phyloP scores from a whole-genome alignment of 1,284 basidiomycete species.

The Ceratobasidium sp. region DNA sequence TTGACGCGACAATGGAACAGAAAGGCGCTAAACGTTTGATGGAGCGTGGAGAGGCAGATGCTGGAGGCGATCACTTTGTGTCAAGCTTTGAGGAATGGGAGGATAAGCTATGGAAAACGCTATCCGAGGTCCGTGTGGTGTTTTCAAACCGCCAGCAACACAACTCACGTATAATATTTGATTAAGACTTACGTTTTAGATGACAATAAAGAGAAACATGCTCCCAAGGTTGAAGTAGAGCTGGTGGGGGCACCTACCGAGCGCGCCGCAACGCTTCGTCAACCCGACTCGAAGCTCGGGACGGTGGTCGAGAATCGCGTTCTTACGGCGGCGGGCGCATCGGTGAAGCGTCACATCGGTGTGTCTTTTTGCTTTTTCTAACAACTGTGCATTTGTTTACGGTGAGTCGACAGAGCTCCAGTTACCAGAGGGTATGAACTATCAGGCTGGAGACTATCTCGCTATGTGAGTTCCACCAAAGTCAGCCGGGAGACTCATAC shows the following conservation, averaged over 20 bases:
- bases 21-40: constrained; percentile 63
- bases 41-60: constrained; percentile 63
- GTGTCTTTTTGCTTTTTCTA: constrained; percentile 14
- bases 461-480: constrained; percentile 55
- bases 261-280: constrained; percentile 61
- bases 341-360: constrained; percentile 65
- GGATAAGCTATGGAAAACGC: constrained; percentile 60
- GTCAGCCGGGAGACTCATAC: constrained; percentile 61
- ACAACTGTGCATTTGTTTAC: neutral
- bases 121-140: constrained; percentile 51
- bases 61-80: constrained; percentile 63
- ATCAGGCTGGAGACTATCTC: constrained; percentile 46
- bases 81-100: constrained; percentile 66
- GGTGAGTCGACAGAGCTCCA: constrained; percentile 24
- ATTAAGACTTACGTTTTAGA: constrained; percentile 46
- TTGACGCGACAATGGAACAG: constrained; percentile 61
- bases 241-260: constrained; percentile 58
- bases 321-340: constrained; percentile 61
- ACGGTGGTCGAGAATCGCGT: constrained; percentile 62
- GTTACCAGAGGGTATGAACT: constrained; percentile 32
- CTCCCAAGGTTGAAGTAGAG: constrained; percentile 57
- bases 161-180: neutral
- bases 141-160: neutral
- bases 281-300: constrained; percentile 61
- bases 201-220: constrained; percentile 51